Evolutionary conservation across 352 stramenopile genomes (phyloP).

Genomic region (Globisporangium recalcitrans): DNA sequence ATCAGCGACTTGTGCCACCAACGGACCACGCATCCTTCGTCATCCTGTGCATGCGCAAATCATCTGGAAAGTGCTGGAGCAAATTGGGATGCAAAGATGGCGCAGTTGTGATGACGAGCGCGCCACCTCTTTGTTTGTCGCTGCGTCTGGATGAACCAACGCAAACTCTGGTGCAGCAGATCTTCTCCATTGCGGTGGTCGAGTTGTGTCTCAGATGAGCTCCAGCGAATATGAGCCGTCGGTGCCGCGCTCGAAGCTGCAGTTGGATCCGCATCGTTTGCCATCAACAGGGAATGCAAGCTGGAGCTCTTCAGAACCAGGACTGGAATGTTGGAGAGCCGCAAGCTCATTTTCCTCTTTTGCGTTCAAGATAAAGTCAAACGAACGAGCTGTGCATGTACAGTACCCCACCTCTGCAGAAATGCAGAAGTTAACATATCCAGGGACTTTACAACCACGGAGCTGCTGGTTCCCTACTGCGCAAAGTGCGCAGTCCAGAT

Average conservation of each 20-base stretch:
- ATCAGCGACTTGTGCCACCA: neutral
- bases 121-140: neutral
- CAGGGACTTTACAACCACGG: neutral
- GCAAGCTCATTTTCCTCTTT: too few relatives aligned
- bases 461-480: neutral
- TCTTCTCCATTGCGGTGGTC: neutral
- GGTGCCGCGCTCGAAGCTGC: too few relatives aligned
- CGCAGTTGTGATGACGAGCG: neutral
- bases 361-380: neutral
- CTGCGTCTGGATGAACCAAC: neutral
- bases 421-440: neutral
- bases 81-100: neutral
- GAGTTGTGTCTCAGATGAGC: neutral
- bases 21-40: neutral
- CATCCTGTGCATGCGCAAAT: neutral
- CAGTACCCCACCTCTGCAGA: neutral
- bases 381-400: neutral
- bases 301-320: too few relatives aligned
- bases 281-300: too few relatives aligned
- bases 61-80: neutral
- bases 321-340: too few relatives aligned
- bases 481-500: conserved; percentile 27
- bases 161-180: neutral
- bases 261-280: too few relatives aligned
- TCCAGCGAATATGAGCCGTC: neutral